phyloP scores from a whole-genome alignment of 208 protist species.

The Naegleria lovaniensis region DNA sequence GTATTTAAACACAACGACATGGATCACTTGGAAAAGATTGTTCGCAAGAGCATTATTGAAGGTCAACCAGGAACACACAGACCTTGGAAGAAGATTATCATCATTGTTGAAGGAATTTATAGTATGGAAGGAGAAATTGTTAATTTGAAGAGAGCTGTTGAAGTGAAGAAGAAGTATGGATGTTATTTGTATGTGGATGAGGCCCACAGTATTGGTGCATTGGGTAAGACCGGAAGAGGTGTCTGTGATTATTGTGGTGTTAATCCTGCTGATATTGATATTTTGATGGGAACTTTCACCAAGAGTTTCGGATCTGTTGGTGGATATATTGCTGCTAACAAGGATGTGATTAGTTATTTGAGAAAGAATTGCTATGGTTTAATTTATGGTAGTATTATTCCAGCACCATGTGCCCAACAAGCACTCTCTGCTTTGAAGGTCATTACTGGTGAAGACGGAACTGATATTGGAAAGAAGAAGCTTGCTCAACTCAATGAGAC shows the following conservation, averaged over 20 bases:
- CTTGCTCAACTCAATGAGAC: conserved; percentile 29
- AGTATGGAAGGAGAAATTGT: conserved; percentile 96
- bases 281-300: conserved; percentile 91
- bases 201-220: conserved; percentile 89
- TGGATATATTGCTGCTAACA: conserved; percentile 32
- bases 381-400: conserved; percentile 67
- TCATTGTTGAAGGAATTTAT: conserved; percentile 95
- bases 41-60: conserved; percentile 45
- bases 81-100: conserved; percentile 67
- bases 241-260: conserved; percentile 21
- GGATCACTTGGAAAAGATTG: conserved; percentile 73
- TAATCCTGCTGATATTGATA: conserved; percentile 59
- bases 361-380: conserved; percentile 58
- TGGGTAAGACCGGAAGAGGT: conserved; percentile 21
- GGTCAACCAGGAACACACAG: conserved; percentile 28
- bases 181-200: conserved; percentile 94
- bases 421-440: conserved; percentile 70
- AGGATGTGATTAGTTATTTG: conserved; percentile 49
- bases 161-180: conserved; percentile 89
- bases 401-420: conserved; percentile 76
- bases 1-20: conserved; percentile 89
- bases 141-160: conserved; percentile 83
- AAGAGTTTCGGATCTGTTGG: conserved; percentile 84
- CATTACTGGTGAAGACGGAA: conserved; percentile 78
- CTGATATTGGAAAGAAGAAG: conserved; percentile 47